Evolutionary conservation across 208 protist genomes (phyloP), one percentile per base, ranked within the genome.

Genomic region (Trypanosoma brucei): DNA sequence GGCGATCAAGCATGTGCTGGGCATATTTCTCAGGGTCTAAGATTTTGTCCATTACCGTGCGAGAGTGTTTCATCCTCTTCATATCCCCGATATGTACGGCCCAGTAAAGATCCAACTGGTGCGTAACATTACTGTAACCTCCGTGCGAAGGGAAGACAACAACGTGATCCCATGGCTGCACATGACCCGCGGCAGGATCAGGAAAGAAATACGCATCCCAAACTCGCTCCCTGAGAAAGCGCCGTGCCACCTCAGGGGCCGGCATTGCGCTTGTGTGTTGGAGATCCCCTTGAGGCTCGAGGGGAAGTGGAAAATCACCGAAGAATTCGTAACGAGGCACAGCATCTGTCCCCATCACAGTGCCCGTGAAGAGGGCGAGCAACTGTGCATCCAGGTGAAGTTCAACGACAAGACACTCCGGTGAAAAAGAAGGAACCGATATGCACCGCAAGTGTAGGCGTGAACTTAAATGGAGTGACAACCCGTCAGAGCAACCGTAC

Each of bases 101-200:
- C 87, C 81, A 93, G 69, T 81, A 83, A 37, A 93, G 74, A 59
- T 93, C 87, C 2, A 93, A 75, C 60, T 90, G 83, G 36, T 82
- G 70, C 14, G 80, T 86, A 45, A 86, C 78, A 69, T 93, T 82
- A 72, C 60, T 91, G 70, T 93, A 91, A 31, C 87, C 87, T 36
- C 87, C 83, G 53, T 91, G 87, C 0, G 81, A 83, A 13, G 87
- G 79, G 40, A 93, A 78, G 55, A 91, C 38, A 58, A 91, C 69
- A 1, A 87, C 79, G 1, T 72, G 69, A 46, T 81, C 75, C 37
- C 67, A 45, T 34, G 60, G 30, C 34, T 59, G 53, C 59, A 3
- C 13, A 46, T 48, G 48, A 33, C 33, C 35, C 14, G 14, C 31
- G 30, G n/a, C 35, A 22, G 40, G 35, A 22, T 58, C 42, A 42